Percentiles rank a stretch among this genome's conserved stretches.
Conservation (phyloP, 192 early-diverging fungal genomes). For the Mortierella antarctica region DNA sequence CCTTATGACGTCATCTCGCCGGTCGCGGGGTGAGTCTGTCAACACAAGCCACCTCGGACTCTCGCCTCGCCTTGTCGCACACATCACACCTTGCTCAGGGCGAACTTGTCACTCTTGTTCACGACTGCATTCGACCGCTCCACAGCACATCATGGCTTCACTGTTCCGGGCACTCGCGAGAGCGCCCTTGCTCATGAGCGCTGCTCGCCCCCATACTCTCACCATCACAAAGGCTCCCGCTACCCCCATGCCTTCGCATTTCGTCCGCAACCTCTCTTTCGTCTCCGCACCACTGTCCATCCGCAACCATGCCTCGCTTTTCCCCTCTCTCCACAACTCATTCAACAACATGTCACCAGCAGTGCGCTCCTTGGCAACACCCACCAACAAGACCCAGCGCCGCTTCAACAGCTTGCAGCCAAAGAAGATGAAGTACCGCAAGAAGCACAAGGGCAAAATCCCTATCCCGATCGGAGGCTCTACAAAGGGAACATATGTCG, state of each 20-base stretch:
- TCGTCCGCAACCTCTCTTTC: conserved; percentile 47
- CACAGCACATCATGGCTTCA: conserved; percentile 35
- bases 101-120: neutral
- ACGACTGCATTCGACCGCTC: neutral
- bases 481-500: conserved; percentile 86
- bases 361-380: conserved; percentile 30
- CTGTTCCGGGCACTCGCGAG: conserved; percentile 50
- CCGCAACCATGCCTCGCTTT: conserved; percentile 18
- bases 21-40: neutral
- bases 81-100: conserved; percentile 4
- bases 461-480: conserved; percentile 85
- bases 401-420: conserved; percentile 80
- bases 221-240: neutral
- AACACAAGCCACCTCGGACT: conserved; percentile 11
- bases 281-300: conserved; percentile 27
- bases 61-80: neutral
- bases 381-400: conserved; percentile 49
- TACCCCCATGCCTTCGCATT: conserved; percentile 21
- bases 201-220: conserved; percentile 12
- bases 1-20: no score
- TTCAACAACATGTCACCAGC: conserved; percentile 16
- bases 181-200: conserved; percentile 31
- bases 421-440: conserved; percentile 78
- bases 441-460: conserved; percentile 90
- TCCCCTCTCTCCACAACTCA: conserved; percentile 9